Base-by-base conservation (phyloP, 1,284 basidiomycete species). In the Ceratobasidium sp. region DNA sequence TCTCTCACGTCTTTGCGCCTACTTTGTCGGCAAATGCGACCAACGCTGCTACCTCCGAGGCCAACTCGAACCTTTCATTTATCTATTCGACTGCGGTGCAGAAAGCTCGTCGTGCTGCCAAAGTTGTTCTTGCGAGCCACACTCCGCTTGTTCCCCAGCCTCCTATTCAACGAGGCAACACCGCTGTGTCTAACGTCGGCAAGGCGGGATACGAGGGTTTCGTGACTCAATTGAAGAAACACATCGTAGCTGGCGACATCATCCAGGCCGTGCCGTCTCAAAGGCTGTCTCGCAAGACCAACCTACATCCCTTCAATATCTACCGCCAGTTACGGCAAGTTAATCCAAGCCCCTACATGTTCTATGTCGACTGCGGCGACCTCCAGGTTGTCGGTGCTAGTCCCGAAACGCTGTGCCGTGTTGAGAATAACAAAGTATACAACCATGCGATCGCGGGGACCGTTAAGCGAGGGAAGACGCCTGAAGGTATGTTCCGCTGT, bases 371-470 rank as follows among this genome's bases (percentile, higher is more conserved):
- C 78, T 96, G 95, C 78, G 94, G 94, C 8, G 94, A 94, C 73
- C 81, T 95, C 11, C 95, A 98, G 81, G 85, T 99, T 41, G 96
- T 99, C 16, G 98, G 98, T 11, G 98, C 98, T 0, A 97, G 94
- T 77, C 98, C 98, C 0, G 98, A 99, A 83, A 98, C 97, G 18
- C 84, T 99, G 14, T 99, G 98, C 84, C 98, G 97, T 82, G 95
- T 99, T 30, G 91, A 95, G 81, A 88, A 87, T 77, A 92, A 94
- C 79, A 92, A 94, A 76, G 98, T 99, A 13, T 97, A 88, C 80
- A 98, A 98, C 78, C 98, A 99, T 80, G 98, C 98, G 11, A 99
- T 99, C 74, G 98, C 98, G 0, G 98, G 98, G 6, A 99, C 98
- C 0, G 93, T 93, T 49, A 91, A 90, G 80, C 85, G 98, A 77